Base-by-base conservation (phyloP, 2,329 filamentous ascomycete species). In the Colletotrichum lini region DNA sequence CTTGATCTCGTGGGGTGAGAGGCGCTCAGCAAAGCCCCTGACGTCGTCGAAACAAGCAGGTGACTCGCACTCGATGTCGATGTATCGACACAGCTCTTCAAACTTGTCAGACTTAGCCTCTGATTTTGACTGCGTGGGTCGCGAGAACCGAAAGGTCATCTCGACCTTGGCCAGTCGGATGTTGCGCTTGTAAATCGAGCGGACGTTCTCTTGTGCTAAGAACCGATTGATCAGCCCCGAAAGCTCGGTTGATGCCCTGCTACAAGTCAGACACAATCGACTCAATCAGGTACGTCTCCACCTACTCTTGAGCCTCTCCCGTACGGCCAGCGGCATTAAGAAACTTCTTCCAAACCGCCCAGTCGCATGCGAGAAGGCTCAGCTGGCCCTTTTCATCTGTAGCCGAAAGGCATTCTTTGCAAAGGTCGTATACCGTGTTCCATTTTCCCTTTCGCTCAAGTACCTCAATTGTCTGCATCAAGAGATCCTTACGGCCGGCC, bases 41-140 rank as follows among this genome's bases (percentile, higher is more conserved):
- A 88, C 74, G 59, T 88, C 86, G 44, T 84, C 82, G 65, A 89
- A 88, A 66, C 80, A 85, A 8, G 81, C 79, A 5, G 80, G 76
- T n/a, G 78, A 81, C 0, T 73, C 72, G n/a, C 76, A 78, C 64
- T 84, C 79, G 44, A 80, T 77, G 2, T 80, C 72, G 23, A 85
- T 75, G 54, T 83, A 83, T 15, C 77, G 75, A 15, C 80, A 67
- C 13, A 87, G 70, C 42, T 82, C 80, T 18, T 66, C 52, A 4
- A 63, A 63, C n/a, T 68, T 10, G 15, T 23, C 72, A 21, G 47
- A 77, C 49, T 42, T 72, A 70, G 7, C 71, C 56, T 40, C 58
- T 47, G n/a, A 47, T 15, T 23, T 42, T 13, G 23, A 8, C 49
- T 60, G 66, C n/a, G n/a, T 15, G 18, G 42, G 44, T 21, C 61